Evolutionary conservation across 2,329 filamentous ascomycete genomes (phyloP).

Genomic region (Beauveria caledonica): DNA sequence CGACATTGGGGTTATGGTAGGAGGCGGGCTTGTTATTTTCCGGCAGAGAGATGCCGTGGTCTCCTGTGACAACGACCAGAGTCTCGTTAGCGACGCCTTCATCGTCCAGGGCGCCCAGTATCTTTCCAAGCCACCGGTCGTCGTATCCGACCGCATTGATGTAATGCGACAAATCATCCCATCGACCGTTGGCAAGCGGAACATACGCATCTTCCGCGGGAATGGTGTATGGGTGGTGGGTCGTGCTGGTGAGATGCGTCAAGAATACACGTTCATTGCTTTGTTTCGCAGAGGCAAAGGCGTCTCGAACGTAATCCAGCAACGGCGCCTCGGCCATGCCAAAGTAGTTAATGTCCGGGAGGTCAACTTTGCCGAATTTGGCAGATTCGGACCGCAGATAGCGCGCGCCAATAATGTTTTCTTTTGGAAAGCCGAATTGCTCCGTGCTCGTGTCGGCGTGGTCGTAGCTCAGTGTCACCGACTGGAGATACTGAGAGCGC

Average conservation of each 20-base stretch:
- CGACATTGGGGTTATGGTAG: slow-evolving; percentile 26
- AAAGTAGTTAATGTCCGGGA: slow-evolving; percentile 28
- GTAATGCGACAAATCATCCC: slow-evolving; percentile 22
- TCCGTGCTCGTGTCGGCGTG: slow-evolving; percentile 24
- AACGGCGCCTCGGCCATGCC: slow-evolving; percentile 24
- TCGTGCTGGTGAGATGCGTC: slow-evolving; percentile 29
- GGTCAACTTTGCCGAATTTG: slow-evolving; percentile 21
- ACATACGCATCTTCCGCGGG: slow-evolving; percentile 22
- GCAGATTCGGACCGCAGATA: slow-evolving; percentile 21
- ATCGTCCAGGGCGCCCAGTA: slow-evolving; percentile 23
- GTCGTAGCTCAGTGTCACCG: slow-evolving; percentile 26
- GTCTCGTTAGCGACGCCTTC: slow-evolving; percentile 27
- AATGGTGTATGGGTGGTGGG: slow-evolving; percentile 25
- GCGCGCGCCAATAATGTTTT: slow-evolving; percentile 21
- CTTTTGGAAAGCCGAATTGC: slow-evolving; percentile 23
- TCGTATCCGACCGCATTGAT: slow-evolving; percentile 26
- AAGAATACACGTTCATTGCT: slow-evolving; percentile 25
- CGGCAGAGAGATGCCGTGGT: slow-evolving; percentile 25
- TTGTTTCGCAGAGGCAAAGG: slow-evolving; percentile 21
- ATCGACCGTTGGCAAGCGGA: slow-evolving; percentile 17
- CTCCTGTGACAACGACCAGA: slow-evolving; percentile 24
- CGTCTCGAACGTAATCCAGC: slow-evolving; percentile 25
- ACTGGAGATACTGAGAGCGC: slow-evolving; percentile 26
- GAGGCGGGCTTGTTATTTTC: slow-evolving; percentile 23
- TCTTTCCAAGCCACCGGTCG: slow-evolving; percentile 25